phyloP scores from a whole-genome alignment of 2,329 filamentous ascomycete genomes.

The Paracorniculantispora psalliotae region DNA sequence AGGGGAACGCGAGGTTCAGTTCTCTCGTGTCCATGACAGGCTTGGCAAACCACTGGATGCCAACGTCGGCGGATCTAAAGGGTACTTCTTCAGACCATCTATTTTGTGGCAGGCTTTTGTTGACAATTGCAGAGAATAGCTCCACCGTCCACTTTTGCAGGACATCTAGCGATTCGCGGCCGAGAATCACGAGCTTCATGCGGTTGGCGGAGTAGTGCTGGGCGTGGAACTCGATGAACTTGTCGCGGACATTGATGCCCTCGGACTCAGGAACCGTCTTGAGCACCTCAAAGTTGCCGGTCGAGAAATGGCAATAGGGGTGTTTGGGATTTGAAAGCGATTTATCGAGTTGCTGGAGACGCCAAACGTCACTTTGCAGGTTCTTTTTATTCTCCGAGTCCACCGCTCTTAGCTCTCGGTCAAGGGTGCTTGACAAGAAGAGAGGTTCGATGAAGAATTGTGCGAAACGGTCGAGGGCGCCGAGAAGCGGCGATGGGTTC shows the following conservation, averaged over 20 bases:
- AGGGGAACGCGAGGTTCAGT: conserved; percentile 77
- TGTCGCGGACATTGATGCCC: conserved; percentile 79
- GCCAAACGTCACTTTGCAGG: conserved; percentile 83
- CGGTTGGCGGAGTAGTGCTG: conserved; percentile 88
- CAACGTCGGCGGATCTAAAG: conserved; percentile 44
- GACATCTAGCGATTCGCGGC: conserved; percentile 74
- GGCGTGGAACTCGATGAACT: conserved; percentile 88
- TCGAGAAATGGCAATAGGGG: conserved; percentile 87
- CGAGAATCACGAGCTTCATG: conserved; percentile 87
- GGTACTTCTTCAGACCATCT: conserved; percentile 49
- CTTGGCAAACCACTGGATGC: conserved; percentile 77
- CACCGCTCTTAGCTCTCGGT: conserved; percentile 81
- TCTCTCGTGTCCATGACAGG: conserved; percentile 84
- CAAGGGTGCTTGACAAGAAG: conserved; percentile 78
- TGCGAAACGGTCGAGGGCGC: conserved; percentile 83
- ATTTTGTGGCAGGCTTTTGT: conserved; percentile 69
- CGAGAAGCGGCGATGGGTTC: conserved; percentile 62
- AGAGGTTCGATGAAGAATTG: conserved; percentile 90
- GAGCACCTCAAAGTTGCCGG: conserved; percentile 79
- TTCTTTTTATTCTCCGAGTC: conserved; percentile 99
- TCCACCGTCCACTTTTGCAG: conserved; percentile 80
- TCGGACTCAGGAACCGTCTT: conserved; percentile 74
- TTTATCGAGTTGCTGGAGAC: conserved; percentile 82
- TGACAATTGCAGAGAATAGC: conserved; percentile 73
- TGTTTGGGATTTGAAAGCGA: conserved; percentile 82